phyloP scores from a whole-genome alignment of 345 rosid species.

The Erodium maritimum region DNA sequence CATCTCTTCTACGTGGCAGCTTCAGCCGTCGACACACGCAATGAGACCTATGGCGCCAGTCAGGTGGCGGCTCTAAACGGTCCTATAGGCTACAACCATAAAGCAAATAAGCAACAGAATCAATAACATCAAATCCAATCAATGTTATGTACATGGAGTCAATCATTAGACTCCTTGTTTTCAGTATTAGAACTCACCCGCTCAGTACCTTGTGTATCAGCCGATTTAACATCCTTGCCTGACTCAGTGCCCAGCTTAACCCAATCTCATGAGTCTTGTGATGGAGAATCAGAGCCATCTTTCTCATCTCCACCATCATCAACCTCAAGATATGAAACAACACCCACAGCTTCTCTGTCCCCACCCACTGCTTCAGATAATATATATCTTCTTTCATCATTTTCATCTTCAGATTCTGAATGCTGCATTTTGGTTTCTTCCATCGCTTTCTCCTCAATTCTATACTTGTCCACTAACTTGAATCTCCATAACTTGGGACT shows the following conservation, averaged over 20 bases:
- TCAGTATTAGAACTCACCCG: slow-evolving; percentile 33
- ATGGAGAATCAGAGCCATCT: slow-evolving; percentile 42
- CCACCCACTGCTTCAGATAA: slow-evolving; percentile 29
- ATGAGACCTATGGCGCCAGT: too few species aligned
- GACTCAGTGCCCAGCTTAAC: slow-evolving; percentile 37
- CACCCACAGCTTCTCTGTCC: slow-evolving; percentile 56
- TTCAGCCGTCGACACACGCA: too few species aligned
- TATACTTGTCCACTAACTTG: slow-evolving; percentile 60
- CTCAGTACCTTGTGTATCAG: slow-evolving; percentile 18
- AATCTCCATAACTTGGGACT: slow-evolving; percentile 31
- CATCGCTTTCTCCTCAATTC: slow-evolving; percentile 44
- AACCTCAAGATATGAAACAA: slow-evolving; percentile 87
- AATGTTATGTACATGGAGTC: slow-evolving; percentile 60
- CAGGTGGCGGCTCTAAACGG: too few species aligned
- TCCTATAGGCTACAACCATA: too few species aligned
- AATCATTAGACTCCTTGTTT: slow-evolving; percentile 49
- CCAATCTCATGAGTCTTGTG: slow-evolving; percentile 53
- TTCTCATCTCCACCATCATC: slow-evolving; percentile 54
- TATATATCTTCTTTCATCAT: slow-evolving; percentile 66
- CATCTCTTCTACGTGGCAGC: too few species aligned
- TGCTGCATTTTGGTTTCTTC: slow-evolving; percentile 19
- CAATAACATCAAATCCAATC: slow-evolving; percentile 25
- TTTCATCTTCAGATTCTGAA: slow-evolving; percentile 51
- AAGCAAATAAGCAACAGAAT: slow-evolving; percentile 7
- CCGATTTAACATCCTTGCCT: slow-evolving; percentile 30